Conservation (phyloP, 495 filamentous ascomycete species). For the Penicillium angulare region DNA sequence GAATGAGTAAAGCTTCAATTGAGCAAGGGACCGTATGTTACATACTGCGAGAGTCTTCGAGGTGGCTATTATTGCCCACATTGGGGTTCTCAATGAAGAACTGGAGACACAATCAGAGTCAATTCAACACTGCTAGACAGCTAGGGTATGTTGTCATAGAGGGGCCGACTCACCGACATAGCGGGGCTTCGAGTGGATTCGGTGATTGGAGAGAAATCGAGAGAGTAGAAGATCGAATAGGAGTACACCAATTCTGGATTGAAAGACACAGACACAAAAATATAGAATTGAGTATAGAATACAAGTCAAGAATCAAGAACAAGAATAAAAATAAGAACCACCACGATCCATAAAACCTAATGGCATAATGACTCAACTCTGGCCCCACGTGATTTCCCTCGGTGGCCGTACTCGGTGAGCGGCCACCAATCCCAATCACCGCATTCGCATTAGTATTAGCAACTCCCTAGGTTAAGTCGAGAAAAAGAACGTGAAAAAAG, state of each 20-base stretch:
- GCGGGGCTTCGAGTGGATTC: slow-evolving; percentile 16
- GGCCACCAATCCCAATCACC: slow-evolving; percentile 21
- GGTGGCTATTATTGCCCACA: slow-evolving; percentile 74
- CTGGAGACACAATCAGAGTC: slow-evolving; percentile 29
- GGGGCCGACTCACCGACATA: slow-evolving; percentile 44
- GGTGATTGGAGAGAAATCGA: slow-evolving; percentile 3
- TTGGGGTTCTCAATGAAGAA: slow-evolving; percentile 91
- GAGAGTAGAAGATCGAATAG: neutral
- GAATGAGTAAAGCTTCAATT: slow-evolving; percentile 5
- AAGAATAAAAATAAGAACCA: neutral
- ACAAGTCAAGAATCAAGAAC: too few species aligned
- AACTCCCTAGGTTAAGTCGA: slow-evolving; percentile 8
- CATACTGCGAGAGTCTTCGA: slow-evolving; percentile 91
- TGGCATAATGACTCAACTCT: slow-evolving; percentile 21
- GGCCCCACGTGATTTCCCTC: slow-evolving; percentile 17
- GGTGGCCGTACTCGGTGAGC: slow-evolving; percentile 12
- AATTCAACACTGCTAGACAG: slow-evolving; percentile 2
- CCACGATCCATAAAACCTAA: neutral
- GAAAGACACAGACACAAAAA: too few species aligned
- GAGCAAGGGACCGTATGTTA: slow-evolving; percentile 5
- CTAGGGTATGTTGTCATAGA: slow-evolving; percentile 6
- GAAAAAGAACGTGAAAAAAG: too few species aligned
- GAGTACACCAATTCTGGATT: neutral
- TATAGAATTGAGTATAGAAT: neutral
- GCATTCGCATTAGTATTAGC: slow-evolving; percentile 8